These are phyloP conservation scores for Wickerhamomyces sp. DNA, from an alignment of 1,139 yeast species.

Conservation along the genomic window DNA sequence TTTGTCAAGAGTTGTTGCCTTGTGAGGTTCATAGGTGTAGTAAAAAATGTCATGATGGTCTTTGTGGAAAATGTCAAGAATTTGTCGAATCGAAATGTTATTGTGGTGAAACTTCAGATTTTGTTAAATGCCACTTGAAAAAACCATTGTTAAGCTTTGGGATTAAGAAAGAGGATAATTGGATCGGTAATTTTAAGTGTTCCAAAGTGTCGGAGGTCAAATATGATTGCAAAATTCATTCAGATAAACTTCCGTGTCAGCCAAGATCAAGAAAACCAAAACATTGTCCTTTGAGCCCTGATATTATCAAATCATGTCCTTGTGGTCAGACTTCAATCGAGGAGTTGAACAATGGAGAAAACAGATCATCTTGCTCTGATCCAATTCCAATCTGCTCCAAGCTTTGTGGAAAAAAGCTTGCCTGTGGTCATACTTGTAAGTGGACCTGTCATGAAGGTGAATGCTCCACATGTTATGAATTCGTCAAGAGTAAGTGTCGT, in stretches of 20 bases:
- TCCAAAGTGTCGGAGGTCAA: slow-evolving; percentile 40
- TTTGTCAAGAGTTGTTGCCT: slow-evolving; percentile 54
- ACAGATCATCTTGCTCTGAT: slow-evolving; percentile 62
- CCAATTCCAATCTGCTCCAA: slow-evolving; percentile 71
- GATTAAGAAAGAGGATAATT: slow-evolving; percentile 27
- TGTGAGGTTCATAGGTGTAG: slow-evolving; percentile 73
- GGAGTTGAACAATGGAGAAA: slow-evolving; percentile 29
- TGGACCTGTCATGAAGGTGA: slow-evolving; percentile 72
- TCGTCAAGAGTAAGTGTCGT: slow-evolving; percentile 27
- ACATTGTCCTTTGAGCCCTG: slow-evolving; percentile 66
- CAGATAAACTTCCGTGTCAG: slow-evolving; percentile 54
- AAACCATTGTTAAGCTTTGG: slow-evolving; percentile 26
- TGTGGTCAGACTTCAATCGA: slow-evolving; percentile 58
- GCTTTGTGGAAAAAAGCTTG: slow-evolving; percentile 54
- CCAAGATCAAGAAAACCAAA: slow-evolving; percentile 30
- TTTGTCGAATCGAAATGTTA: slow-evolving; percentile 51
- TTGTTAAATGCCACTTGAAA: slow-evolving; percentile 47
- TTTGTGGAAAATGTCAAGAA: slow-evolving; percentile 69
- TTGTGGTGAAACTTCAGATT: slow-evolving; percentile 56
- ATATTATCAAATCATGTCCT: slow-evolving; percentile 56
- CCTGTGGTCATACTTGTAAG: slow-evolving; percentile 75
- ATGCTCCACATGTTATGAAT: slow-evolving; percentile 59
- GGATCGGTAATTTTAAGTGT: slow-evolving; percentile 68
- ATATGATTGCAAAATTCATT: slow-evolving; percentile 67
- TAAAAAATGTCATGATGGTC: slow-evolving; percentile 61